A percentile compares a stretch with the other conserved stretches of the same genome.
Conservation (phyloP, 2,329 filamentous ascomycete genomes). For the Passalora sequoiae region DNA sequence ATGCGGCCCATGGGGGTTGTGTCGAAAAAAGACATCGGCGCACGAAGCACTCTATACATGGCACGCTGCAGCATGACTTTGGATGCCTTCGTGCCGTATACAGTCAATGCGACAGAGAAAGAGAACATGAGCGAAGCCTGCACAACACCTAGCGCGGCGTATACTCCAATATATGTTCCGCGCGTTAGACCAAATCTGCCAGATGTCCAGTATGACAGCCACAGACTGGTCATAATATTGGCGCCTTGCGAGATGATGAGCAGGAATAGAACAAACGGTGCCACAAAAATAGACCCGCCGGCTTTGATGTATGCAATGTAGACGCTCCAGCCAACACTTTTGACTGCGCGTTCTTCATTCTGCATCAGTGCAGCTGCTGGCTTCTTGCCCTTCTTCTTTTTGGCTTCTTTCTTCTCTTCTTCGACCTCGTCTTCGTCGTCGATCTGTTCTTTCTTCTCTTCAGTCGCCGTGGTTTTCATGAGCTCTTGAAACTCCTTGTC, state of each 20-base stretch:
- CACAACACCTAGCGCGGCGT: conserved; percentile 63
- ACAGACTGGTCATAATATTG: conserved; percentile 83
- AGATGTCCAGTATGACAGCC: conserved; percentile 92
- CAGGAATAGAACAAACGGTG: conserved; percentile 57
- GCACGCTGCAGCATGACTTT: conserved; percentile 76
- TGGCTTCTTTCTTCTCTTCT: conserved; percentile 53
- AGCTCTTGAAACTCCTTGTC: conserved; percentile 74
- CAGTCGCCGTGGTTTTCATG: conserved; percentile 68
- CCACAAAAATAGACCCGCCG: conserved; percentile 66
- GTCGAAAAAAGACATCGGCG: conserved; percentile 87
- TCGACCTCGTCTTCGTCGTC: conserved; percentile 48
- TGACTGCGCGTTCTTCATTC: conserved; percentile 62
- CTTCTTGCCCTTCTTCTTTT: conserved; percentile 52
- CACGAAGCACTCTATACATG: conserved; percentile 66
- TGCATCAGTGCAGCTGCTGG: conserved; percentile 63
- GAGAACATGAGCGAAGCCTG: conserved; percentile 73
- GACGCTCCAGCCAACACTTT: conserved; percentile 73
- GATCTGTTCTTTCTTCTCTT: conserved; percentile 45
- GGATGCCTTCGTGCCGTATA: conserved; percentile 74
- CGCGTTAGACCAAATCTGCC: conserved; percentile 62
- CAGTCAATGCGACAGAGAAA: conserved; percentile 73
- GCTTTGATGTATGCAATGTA: conserved; percentile 73
- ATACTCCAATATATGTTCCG: conserved; percentile 59
- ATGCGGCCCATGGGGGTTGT: conserved; percentile 93
- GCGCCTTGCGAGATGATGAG: conserved; percentile 70